These are phyloP conservation scores for Claviceps spartinae DNA, from an alignment of 2,329 filamentous ascomycete genomes.

Conservation along the genomic window DNA sequence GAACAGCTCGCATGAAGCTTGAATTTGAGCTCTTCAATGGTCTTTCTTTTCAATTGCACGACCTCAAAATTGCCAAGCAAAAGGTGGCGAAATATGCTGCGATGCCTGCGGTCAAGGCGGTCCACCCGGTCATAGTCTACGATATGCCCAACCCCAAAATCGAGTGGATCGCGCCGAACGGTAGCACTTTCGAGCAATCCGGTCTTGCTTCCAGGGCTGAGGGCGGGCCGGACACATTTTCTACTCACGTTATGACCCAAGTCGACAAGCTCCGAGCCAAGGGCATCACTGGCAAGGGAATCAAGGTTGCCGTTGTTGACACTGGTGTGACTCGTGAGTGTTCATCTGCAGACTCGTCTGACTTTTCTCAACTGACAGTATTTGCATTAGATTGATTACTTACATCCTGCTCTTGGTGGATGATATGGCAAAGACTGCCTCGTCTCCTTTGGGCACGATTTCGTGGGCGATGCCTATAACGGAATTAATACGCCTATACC, in stretches of 20 bases:
- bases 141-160: constrained; percentile 31
- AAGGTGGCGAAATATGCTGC: constrained; percentile 26
- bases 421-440: constrained; percentile 48
- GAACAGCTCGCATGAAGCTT: constrained; percentile 32
- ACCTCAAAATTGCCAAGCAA: constrained; percentile 29
- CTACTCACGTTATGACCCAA: constrained; percentile 43
- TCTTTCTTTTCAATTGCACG: constrained; percentile 37
- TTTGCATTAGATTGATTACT: constrained; percentile 40
- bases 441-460: constrained; percentile 42
- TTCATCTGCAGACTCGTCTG: constrained; percentile 5
- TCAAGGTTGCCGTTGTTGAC: constrained; percentile 41
- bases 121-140: constrained; percentile 35
- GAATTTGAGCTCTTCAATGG: constrained; percentile 40
- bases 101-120: constrained; percentile 31
- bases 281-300: constrained; percentile 34
- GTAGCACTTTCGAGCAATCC: constrained; percentile 10
- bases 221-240: constrained; percentile 23
- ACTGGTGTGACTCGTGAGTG: constrained; percentile 39
- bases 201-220: constrained; percentile 11
- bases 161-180: constrained; percentile 26
- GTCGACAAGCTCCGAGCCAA: constrained; percentile 36
- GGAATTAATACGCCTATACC: constrained; percentile 27
- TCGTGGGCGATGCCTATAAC: constrained; percentile 44
- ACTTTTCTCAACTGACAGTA: neutral
- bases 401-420: constrained; percentile 48